Conservation (phyloP, 2,329 filamentous ascomycete genomes). For the Diaporthe humulicola region DNA sequence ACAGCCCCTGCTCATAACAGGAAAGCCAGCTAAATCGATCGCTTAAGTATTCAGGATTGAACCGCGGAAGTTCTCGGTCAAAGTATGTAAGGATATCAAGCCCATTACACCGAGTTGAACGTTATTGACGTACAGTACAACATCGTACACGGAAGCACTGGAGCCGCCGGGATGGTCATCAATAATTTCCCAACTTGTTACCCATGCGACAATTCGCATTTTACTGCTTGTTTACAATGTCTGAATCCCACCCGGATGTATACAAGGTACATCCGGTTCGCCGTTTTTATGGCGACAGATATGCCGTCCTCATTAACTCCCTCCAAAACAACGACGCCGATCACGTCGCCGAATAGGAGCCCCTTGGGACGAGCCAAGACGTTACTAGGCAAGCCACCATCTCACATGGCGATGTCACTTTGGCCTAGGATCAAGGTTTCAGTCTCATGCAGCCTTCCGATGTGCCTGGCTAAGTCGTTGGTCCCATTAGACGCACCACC, state of each 20-base stretch:
- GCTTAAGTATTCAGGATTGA: not conserved
- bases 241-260: not conserved
- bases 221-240: not conserved
- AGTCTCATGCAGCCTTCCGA: constrained; percentile 9
- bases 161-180: not conserved
- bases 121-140: not conserved
- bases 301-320: not conserved
- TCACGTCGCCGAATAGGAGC: constrained; percentile 16
- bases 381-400: constrained; percentile 3
- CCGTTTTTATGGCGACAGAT: constrained; percentile 1
- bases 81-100: not conserved
- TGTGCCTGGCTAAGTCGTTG: constrained; percentile 20
- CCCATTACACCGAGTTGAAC: not conserved
- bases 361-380: constrained; percentile 2
- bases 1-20: not conserved
- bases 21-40: not conserved
- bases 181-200: not conserved
- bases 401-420: constrained; percentile 18
- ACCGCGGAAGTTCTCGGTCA: not conserved
- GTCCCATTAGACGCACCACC: constrained; percentile 6
- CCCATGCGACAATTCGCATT: not conserved
- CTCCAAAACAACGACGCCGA: not conserved
- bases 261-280: not conserved
- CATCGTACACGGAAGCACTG: not conserved
- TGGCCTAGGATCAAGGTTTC: constrained; percentile 9